Evolutionary conservation across 2,329 filamentous ascomycete species (phyloP).

Genomic region (Aureobasidium lini): DNA sequence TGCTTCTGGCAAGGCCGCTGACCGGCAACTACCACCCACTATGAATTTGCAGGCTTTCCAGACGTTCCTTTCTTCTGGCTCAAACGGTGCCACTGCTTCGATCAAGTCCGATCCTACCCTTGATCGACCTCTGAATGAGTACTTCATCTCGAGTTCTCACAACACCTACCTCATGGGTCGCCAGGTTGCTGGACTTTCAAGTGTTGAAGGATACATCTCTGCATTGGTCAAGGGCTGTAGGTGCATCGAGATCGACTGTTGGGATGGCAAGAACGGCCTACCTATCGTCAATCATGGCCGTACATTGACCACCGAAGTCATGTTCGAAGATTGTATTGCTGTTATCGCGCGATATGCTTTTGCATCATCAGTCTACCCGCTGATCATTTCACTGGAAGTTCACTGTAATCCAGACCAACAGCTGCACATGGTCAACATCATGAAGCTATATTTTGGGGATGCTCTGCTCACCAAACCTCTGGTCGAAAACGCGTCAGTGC

Average conservation of each 20-base stretch:
- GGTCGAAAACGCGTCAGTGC: constrained; percentile 55
- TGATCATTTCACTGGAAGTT: constrained; percentile 93
- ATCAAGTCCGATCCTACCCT: constrained; percentile 40
- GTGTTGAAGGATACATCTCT: constrained; percentile 88
- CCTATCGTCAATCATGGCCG: constrained; percentile 87
- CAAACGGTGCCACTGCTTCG: constrained; percentile 56
- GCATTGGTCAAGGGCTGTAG: constrained; percentile 83
- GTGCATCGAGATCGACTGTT: constrained; percentile 96
- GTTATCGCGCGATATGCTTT: constrained; percentile 96
- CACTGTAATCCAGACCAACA: constrained; percentile 84
- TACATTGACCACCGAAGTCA: constrained; percentile 79
- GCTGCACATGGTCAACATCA: constrained; percentile 78
- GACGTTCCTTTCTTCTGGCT: constrained; percentile 65
- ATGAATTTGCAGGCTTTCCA: constrained; percentile 77
- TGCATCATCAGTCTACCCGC: constrained; percentile 72
- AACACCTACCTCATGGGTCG: constrained; percentile 94
- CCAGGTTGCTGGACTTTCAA: constrained; percentile 83
- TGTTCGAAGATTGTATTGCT: constrained; percentile 84
- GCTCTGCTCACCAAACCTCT: constrained; percentile 71
- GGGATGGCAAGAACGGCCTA: constrained; percentile 83
- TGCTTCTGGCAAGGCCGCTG: constrained; percentile 32
- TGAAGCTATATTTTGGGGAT: constrained; percentile 76
- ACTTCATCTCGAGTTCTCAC: constrained; percentile 97
- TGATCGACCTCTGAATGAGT: constrained; percentile 85
- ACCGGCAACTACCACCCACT: constrained; percentile 33